phyloP scores from a whole-genome alignment of 2,329 filamentous ascomycete species.

The Byssoonygena ceratinophila region DNA sequence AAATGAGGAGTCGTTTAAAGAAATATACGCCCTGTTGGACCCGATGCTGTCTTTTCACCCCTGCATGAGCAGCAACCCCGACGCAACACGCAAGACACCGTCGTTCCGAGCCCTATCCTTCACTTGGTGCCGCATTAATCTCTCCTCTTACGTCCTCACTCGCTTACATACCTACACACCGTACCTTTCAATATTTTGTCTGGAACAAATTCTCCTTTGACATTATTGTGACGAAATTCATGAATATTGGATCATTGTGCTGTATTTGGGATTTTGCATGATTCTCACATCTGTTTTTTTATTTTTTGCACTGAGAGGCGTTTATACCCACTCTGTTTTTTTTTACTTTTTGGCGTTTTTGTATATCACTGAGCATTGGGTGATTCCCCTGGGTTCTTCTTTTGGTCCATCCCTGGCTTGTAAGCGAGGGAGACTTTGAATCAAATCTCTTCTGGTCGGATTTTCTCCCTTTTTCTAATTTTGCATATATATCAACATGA shows the following conservation, averaged over 20 bases:
- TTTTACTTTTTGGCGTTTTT: background rate
- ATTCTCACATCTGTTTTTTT: constrained; percentile 1
- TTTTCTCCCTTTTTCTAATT: background rate
- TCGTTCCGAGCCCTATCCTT: too few relatives aligned
- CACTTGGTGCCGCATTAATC: background rate
- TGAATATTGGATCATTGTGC: constrained; percentile 9
- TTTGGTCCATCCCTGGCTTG: background rate
- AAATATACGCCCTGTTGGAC: background rate
- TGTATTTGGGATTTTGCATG: background rate
- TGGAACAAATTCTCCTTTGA: constrained; percentile 2
- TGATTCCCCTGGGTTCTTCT: background rate
- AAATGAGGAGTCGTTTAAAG: constrained; percentile 20
- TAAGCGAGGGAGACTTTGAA: background rate
- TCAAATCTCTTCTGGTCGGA: background rate
- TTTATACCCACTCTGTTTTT: constrained; percentile 16
- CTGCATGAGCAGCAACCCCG: background rate
- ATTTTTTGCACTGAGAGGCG: constrained; percentile 12
- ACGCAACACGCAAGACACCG: background rate
- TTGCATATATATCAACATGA: too few relatives aligned
- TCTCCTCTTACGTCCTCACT: background rate
- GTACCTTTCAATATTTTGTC: constrained; percentile 2
- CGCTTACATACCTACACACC: constrained; percentile 8
- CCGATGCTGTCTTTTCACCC: background rate
- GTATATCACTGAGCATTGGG: constrained; percentile 3
- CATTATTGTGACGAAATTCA: constrained; percentile 12